phyloP scores from a whole-genome alignment of 768 basidiomycete genomes.

The Phylloporus sp. region DNA sequence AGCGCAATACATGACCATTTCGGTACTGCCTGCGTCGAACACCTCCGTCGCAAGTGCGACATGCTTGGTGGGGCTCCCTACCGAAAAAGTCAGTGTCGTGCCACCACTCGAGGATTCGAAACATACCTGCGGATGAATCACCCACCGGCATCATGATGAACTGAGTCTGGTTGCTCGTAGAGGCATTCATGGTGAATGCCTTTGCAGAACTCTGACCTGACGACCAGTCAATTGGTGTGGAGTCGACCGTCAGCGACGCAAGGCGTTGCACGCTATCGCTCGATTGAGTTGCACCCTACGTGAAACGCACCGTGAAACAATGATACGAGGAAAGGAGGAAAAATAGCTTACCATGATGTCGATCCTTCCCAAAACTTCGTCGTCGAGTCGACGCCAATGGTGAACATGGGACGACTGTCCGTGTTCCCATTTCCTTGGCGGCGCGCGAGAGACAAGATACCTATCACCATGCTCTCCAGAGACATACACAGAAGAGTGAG shows the following conservation, averaged over 20 bases:
- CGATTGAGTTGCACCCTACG: slow-evolving; percentile 7
- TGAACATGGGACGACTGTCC: neutral
- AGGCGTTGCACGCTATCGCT: slow-evolving; percentile 10
- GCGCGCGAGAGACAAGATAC: slow-evolving; percentile 23
- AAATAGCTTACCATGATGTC: slow-evolving; percentile 43
- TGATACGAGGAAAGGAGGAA: neutral
- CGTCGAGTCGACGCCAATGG: slow-evolving; percentile 11
- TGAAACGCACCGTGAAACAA: neutral
- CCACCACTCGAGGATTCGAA: neutral
- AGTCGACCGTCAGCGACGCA: slow-evolving; percentile 21
- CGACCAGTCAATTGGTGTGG: slow-evolving; percentile 25
- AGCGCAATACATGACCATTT: slow-evolving; percentile 46
- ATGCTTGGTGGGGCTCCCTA: slow-evolving; percentile 15
- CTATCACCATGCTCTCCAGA: slow-evolving; percentile 23
- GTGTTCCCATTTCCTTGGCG: neutral
- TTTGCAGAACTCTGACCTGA: slow-evolving; percentile 25
- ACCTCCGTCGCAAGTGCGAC: slow-evolving; percentile 45
- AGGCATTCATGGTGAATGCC: slow-evolving; percentile 44
- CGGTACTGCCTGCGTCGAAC: slow-evolving; percentile 34
- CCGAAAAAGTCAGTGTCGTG: slow-evolving; percentile 2
- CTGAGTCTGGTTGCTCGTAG: slow-evolving; percentile 41
- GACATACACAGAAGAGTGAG: slow-evolving; percentile 23
- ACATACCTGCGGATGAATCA: slow-evolving; percentile 14
- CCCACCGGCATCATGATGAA: slow-evolving; percentile 36
- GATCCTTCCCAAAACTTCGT: slow-evolving; percentile 37